Evolutionary conservation across 305 asterid genomes (phyloP), one percentile per base, ranked within the genome.

Genomic region (Fraxinus nigra): DNA sequence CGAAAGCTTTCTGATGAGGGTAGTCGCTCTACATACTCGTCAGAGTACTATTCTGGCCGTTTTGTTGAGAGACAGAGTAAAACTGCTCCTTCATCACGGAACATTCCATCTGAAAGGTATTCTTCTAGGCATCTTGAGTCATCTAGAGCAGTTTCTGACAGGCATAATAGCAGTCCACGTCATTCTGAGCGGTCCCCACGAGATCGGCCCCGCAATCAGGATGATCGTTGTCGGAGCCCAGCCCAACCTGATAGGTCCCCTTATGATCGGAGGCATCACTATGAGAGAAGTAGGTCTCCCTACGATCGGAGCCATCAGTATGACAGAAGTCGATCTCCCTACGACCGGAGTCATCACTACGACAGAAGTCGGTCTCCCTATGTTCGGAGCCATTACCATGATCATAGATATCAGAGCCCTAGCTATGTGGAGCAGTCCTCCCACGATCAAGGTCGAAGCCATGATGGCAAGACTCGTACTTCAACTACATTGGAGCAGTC

Each of bases 101-200:
- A 81, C 70, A 87, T 76, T 84, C 87, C 92, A 37, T 88, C 98
- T 46, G 99, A 96, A 78, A 91, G 92, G 87, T 87, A 91, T 83
- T 84, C 94, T 87, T 92, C 98, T 70, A 90, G 95, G 83, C 87
- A 91, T 84, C 65, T 87, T 80, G 96, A 93, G 78, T 90, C 98
- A 72, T 89, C 97, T 77, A 91, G 91, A 86, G 87, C 82, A 46
- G 87, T 79, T 80, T 84, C 88, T 87, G 97, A 93, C 85, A 87
- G 89, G 86, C 91, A 85, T 63, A 93, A 88, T 73, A 85, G 83
- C 85, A 94, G 97, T 83, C 99, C 99, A 35, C 97, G 84, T 80
- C 97, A 91, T 82, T 82, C 90, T 79, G 98, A 92, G 90, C 88
- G 93, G 90, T 93, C 98, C 88, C 95, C 98, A 69, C 93, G 80